Evolutionary conservation across 2,329 filamentous ascomycete species (phyloP).

Genomic region (Colletotrichum sp.): DNA sequence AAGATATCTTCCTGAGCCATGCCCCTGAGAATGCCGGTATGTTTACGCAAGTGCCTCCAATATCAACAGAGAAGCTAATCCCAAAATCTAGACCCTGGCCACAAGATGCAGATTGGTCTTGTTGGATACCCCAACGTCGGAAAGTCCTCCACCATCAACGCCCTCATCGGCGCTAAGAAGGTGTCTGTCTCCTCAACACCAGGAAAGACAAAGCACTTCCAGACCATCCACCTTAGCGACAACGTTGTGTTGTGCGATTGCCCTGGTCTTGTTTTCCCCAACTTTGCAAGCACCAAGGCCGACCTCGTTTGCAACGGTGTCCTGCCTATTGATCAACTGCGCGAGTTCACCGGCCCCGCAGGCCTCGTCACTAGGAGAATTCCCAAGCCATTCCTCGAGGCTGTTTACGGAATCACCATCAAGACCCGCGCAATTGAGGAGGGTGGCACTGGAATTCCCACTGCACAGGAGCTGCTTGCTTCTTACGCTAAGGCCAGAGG

Average conservation of each 20-base stretch:
- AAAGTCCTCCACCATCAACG: constrained; percentile 99
- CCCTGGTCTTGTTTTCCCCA: constrained; percentile 96
- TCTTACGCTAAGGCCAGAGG: constrained; percentile 90
- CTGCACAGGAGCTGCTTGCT: constrained; percentile 81
- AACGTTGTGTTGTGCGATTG: constrained; percentile 95
- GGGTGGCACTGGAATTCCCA: constrained; percentile 87
- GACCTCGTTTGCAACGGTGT: constrained; percentile 96
- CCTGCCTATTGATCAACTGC: constrained; percentile 93
- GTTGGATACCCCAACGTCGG: constrained; percentile 99
- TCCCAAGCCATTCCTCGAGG: constrained; percentile 87
- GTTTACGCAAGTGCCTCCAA: constrained; percentile 18
- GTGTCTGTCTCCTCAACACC: constrained; percentile 97
- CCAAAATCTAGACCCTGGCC: constrained; percentile 43
- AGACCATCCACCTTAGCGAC: constrained; percentile 93
- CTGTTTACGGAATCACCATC: constrained; percentile 93
- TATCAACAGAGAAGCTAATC: constrained; percentile 4
- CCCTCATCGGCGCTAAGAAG: constrained; percentile 97
- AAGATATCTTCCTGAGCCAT: constrained; percentile 84
- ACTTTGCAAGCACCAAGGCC: constrained; percentile 95
- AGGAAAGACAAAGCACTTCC: constrained; percentile 99
- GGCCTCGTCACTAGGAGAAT: constrained; percentile 84
- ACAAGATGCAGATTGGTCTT: constrained; percentile 87
- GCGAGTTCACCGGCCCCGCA: constrained; percentile 89
- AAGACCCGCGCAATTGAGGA: constrained; percentile 82
- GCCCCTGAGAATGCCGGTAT: constrained; percentile 59